Evolutionary conservation across 1,139 yeast species (phyloP).

Genomic region (Sugiyamaella xylanicola): DNA sequence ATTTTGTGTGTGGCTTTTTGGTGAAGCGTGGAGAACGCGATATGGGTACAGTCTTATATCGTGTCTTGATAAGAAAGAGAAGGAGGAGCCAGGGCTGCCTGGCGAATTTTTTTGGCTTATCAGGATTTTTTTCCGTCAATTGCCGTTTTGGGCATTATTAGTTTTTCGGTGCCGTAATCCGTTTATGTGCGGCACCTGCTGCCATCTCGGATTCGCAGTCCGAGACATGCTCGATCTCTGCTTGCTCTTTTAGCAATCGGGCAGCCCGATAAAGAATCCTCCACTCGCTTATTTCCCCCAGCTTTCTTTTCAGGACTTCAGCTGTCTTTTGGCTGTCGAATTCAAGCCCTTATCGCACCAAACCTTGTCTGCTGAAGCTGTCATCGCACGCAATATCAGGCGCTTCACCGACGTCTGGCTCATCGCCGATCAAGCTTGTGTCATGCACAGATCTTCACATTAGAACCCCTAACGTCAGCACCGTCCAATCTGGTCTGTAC

Average conservation of each 20-base stretch:
- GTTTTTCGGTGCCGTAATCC: conserved; percentile 13
- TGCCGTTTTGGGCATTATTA: conserved; percentile 11
- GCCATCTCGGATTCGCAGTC: neutral
- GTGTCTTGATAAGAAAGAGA: neutral
- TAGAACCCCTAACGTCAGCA: neutral
- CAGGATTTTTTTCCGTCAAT: conserved; percentile 13
- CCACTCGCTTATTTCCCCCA: no score
- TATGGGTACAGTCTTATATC: neutral
- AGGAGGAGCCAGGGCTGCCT: neutral
- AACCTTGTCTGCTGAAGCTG: no score
- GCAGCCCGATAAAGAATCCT: no score
- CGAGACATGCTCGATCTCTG: neutral
- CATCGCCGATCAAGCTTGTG: neutral
- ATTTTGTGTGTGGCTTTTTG: neutral
- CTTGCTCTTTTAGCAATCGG: neutral
- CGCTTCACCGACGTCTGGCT: neutral
- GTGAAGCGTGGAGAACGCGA: no score
- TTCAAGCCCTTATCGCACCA: no score
- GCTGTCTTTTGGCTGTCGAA: no score
- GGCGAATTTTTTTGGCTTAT: conserved; percentile 3
- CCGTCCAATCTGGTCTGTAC: neutral
- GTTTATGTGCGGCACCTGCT: conserved; percentile 11
- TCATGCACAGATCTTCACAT: neutral
- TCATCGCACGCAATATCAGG: neutral
- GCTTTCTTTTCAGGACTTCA: no score